Base-by-base conservation (phyloP, 2,329 filamentous ascomycete genomes). In the Paradendryphiella salina region DNA sequence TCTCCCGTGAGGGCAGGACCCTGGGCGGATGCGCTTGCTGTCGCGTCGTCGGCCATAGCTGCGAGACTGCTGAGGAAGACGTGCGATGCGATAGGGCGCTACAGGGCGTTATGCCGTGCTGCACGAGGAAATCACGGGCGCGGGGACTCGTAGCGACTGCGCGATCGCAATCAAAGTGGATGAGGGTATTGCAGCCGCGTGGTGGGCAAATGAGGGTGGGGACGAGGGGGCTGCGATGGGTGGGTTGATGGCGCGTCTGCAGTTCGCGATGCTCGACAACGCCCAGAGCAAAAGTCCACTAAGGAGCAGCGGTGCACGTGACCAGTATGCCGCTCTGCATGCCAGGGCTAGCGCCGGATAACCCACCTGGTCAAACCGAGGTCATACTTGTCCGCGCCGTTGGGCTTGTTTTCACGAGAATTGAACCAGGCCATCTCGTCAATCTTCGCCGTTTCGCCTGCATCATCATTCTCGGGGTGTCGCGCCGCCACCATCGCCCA, bases 11-110 rank as follows among this genome's bases (percentile, higher is more conserved):
- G 57, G 9, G 57, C 46, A 14, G 57, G 36, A 49, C 69, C 66
- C 44, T 67, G 65, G 35, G 69, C 60, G 37, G 64, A 55, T 40
- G 65, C 60, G 55, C 60, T 61, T 45, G 63, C 53, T 39, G 61
- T 61, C 49, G 67, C 55, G 59, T 72, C 64, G 63, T 71, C 71
- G 54, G 70, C 64, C 71, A 73, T 73, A 45, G 59, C 61, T 61
- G 45, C 21, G 47, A 56, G 32, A 43, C 49, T 56, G 48, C 17
- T 42, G 36, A 54, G 46, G 39, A 44, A 49, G 53, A 55, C 51
- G 48, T 53, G 63, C 61, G 61, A 61, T 55, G 56, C 42, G 50
- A 52, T 45, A 28, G 49, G 42, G 57, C 59, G 57, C 41, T 61
- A 57, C 53, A 41, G 56, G 57, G 61, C 39, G 54, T 52, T 41